Evolutionary conservation across 176 grass and related monocot genomes (phyloP), one percentile per base, ranked within the genome.

Genomic region (Ananas comosus): DNA sequence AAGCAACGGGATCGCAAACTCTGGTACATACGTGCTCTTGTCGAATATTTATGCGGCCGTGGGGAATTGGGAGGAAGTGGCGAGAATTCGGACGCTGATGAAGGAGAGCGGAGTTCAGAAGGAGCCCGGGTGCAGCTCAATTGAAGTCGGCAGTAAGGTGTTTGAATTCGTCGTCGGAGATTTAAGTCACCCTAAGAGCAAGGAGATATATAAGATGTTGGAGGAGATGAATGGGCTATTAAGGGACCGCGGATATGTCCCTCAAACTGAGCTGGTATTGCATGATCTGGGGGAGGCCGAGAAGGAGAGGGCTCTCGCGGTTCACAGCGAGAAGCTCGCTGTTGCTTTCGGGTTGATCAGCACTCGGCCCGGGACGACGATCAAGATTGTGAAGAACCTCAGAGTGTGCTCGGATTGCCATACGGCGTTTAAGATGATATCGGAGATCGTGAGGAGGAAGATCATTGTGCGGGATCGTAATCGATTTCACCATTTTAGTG

Each of bases 301-400:
- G 57, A 96, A 92, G 73, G 86, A 90, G 81, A 78, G 74, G 73
- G 81, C 68, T 12, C 78, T 96, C 16, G 86, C 75, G 0, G 84
- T 92, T 13, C 93, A 96, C 80, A 92, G 93, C 14, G 93, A 96
- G 93, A 96, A 88, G 68, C 58, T 96, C 7, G 93, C 93, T 0
- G 69, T 96, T 53, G 83, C 93, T 11, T 92, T 96, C 51, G 93
- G 89, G 24, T 75, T 96, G 11, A 83, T 96, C 28, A 89, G 83
- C 73, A 87, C 86, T 50, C 77, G 70, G 65, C 89, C 93, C 1
- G 79, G 86, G 10, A 53, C 27, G 51, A 70, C 80, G 21, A 85
- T 96, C 70, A 96, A 90, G 87, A 92, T 96, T 48, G 84, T 83
- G 18, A 96, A 96, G 76, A 92, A 96, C 78, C 83, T 96, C 21